Base-by-base conservation (phyloP, 2,329 filamentous ascomycete genomes). In the Torrubiellomyces zombiae region DNA sequence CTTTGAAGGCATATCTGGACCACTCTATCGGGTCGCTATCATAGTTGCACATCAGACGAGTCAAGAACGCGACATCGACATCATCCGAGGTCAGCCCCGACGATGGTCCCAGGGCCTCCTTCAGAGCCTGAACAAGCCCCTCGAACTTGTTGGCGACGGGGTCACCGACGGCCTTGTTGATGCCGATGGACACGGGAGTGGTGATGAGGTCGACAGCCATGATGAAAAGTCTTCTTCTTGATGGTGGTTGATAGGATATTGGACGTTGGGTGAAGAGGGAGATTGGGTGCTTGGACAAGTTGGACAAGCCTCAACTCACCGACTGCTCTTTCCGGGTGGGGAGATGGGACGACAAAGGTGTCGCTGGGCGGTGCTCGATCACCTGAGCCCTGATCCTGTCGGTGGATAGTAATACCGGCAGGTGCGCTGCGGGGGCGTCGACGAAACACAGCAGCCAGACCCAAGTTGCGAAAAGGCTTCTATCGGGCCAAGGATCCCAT, bases 51-150 rank as follows among this genome's bases (percentile, higher is more conserved):
- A 94, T 91, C 34, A 86, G 50, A 14, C 57, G 53, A 29, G 68
- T 71, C 26, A 94, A 61, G 38, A 78, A 63, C 27, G 66, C 56
- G 28, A 82, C 69, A 38, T 93, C 70, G 36, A 93, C 71, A 45
- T 89, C 81, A 21, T 74, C 75, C 17, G 78, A 89, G 32, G 78
- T 73, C 38, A 92, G 63, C 3, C 83, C 83, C 9, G 78, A 89
- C 29, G 72, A 79, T 4, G 80, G 76, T 3, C 82, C 83, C 5
- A 94, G 64, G 14, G 69, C 70, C 28, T 64, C 56, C 41, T 75
- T 83, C 38, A 93, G 67, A n/a, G 69, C 67, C 30, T 65, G 44
- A 28, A 91, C 77, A 22, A 92, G 70, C 26, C 58, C 49, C 18
- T 83, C 67, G 45, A 91, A 89, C 9, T 49, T 47, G 37, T 64